phyloP scores from a whole-genome alignment of 1,284 basidiomycete genomes.

The Rhodotorula mucilaginosa region DNA sequence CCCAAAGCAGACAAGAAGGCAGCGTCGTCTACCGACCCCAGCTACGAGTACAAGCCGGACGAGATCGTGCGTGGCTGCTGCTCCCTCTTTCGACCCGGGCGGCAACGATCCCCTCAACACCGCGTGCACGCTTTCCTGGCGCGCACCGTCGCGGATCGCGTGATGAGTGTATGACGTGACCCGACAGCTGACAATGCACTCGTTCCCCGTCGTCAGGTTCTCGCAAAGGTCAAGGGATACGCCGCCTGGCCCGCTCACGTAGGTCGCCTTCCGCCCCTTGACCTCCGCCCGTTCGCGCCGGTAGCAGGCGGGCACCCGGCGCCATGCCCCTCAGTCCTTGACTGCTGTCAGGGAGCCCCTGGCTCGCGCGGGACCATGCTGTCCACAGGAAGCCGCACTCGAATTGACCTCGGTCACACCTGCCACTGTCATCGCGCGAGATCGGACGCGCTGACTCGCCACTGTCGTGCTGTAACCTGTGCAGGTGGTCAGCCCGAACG shows the following conservation, averaged over 20 bases:
- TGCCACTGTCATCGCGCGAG: not conserved
- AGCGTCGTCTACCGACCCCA: slow-evolving; percentile 8
- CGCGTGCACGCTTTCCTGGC: not conserved
- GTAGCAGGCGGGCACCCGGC: not conserved
- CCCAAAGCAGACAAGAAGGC: slow-evolving; percentile 31
- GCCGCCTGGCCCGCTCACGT: slow-evolving; percentile 90
- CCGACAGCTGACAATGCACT: not conserved
- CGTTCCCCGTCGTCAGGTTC: slow-evolving; percentile 54
- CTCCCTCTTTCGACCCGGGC: not conserved
- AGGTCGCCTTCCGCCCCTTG: slow-evolving; percentile 46
- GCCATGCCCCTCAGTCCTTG: no score
- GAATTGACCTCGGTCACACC: not conserved
- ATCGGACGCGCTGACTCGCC: not conserved
- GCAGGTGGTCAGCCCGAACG: slow-evolving; percentile 70
- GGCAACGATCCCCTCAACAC: not conserved
- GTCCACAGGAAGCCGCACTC: not conserved
- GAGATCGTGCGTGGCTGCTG: slow-evolving; percentile 17
- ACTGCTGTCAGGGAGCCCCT: no score
- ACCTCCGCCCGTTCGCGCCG: not conserved
- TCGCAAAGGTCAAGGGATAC: slow-evolving; percentile 89
- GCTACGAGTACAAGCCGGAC: slow-evolving; percentile 12
- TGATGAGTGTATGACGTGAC: no score
- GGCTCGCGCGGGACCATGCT: not conserved
- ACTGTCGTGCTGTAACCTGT: not conserved
- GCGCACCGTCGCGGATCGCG: not conserved